A percentile compares a stretch with the other conserved stretches of the same genome.
These are phyloP conservation scores for Priceomyces medius DNA, from an alignment of 805 yeast genomes.

Conservation along the genomic window DNA sequence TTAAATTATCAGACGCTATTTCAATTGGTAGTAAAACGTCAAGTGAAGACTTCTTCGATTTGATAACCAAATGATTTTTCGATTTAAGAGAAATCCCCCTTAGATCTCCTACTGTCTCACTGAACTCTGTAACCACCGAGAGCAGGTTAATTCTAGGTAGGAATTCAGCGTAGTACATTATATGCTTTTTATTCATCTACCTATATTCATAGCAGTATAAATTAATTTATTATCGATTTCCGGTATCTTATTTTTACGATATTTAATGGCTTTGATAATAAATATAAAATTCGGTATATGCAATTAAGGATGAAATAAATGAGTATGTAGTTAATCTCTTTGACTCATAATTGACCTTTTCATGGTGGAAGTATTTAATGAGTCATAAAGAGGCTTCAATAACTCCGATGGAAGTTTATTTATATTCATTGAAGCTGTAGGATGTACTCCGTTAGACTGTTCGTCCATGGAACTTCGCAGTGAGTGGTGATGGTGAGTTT, in stretches of 20 bases:
- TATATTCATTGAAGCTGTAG: background rate
- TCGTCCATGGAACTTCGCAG: background rate
- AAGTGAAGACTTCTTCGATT: background rate
- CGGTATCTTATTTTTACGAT: no score
- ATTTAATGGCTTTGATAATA: no score
- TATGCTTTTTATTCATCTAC: no score
- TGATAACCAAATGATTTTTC: constrained; percentile 2
- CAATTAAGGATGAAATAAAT: no score
- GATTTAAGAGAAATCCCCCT: constrained; percentile 8
- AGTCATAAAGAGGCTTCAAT: constrained; percentile 2
- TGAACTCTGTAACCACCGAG: constrained; percentile 12
- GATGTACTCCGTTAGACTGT: background rate
- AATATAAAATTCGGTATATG: no score
- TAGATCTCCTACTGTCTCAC: constrained; percentile 8
- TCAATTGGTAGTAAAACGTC: constrained; percentile 1
- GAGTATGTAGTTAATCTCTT: background rate
- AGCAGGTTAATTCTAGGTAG: constrained; percentile 22
- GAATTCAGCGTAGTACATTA: constrained; percentile 25
- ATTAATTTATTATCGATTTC: no score
- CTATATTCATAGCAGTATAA: background rate
- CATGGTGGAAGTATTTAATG: background rate
- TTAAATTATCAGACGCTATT: background rate
- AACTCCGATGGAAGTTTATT: constrained; percentile 1
- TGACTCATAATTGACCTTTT: background rate
- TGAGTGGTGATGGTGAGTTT: background rate